These are phyloP conservation scores for Thalassiosira livingstoniorum DNA, from an alignment of 352 stramenopile species.

Conservation along the genomic window DNA sequence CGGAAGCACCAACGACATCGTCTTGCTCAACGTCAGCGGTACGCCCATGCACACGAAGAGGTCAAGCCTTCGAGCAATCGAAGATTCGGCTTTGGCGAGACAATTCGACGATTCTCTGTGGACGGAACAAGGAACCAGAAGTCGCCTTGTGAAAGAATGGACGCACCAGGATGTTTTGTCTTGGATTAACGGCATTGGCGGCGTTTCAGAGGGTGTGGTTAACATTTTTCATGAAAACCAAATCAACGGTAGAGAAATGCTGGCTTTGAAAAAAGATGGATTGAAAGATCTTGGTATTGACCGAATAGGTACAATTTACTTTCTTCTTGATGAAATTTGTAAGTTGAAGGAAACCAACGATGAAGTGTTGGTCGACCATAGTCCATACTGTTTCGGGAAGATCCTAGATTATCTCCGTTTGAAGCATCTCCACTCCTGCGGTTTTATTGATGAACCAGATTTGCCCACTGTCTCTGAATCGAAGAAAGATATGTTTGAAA, in stretches of 20 bases:
- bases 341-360: constrained; percentile 3
- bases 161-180: constrained; percentile 19
- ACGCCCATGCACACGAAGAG: constrained; percentile 16
- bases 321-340: constrained; percentile 37
- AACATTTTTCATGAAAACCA: constrained; percentile 27
- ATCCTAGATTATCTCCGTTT: constrained; percentile 50
- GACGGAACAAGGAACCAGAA: constrained; percentile 1
- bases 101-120: constrained; percentile 14
- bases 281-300: constrained; percentile 39
- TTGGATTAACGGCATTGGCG: constrained; percentile 31
- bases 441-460: constrained; percentile 27
- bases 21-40: constrained; percentile 29
- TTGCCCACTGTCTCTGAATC: neutral
- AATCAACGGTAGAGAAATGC: constrained; percentile 25
- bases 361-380: constrained; percentile 34
- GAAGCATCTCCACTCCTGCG: constrained; percentile 4
- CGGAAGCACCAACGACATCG: constrained; percentile 14
- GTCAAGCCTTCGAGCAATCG: constrained; percentile 9
- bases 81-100: constrained; percentile 25
- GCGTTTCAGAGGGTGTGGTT: constrained; percentile 8
- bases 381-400: constrained; percentile 48
- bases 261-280: constrained; percentile 30
- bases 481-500: constrained; percentile 42
- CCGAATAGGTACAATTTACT: constrained; percentile 15
- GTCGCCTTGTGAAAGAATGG: constrained; percentile 22